Base-by-base conservation (phyloP, 768 basidiomycete genomes). In the Boletus barrowsii region DNA sequence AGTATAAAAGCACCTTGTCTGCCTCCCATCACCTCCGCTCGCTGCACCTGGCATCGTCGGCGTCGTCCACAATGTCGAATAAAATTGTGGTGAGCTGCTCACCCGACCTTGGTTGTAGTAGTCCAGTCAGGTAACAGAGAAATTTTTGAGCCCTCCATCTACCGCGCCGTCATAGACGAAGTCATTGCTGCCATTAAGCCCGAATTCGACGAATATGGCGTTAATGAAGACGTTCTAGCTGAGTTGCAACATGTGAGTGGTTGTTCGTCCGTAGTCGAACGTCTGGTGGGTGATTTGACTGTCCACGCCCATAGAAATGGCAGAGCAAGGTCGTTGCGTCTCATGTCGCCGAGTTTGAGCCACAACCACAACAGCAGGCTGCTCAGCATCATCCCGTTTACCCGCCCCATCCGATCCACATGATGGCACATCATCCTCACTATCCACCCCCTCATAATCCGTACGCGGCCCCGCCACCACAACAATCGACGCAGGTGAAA, bases 181-280 rank as follows among this genome's bases (percentile, higher is more conserved):
- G 95, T 98, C 61, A 88, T 98, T 63, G 73, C 75, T 32, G 77
- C 80, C 62, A 90, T 96, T 77, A 91, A 90, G 75, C 76, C 84
- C 72, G 95, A 98, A 69, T 99, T 98, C 74, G 95, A 98, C 69
- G 93, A 96, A 68, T 94, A 90, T 65, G 97, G 97, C 57, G 89
- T 99, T 59, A 80, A 86, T 68, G 89, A 98, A 70, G 91, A 93
- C 18, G 87, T 98, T 54, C 77, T 98, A 44, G 84, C 86, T 61
- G 88, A 92, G 47, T 77, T 99, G 53, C 92, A 96, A 74, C 83
- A 84, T 60, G 95, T 96, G 76, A 80, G 88, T 83, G 53, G 36
- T 55, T 37, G 9, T 57, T 48, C 49, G 40, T 60, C 39, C 51
- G 39, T 59, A 5, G 57, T 65, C n/a, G 17, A 44, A 32, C 10